Evolutionary conservation across 108 stramenopile species (phyloP).

Genomic region (Fistulifera pelliculosa): DNA sequence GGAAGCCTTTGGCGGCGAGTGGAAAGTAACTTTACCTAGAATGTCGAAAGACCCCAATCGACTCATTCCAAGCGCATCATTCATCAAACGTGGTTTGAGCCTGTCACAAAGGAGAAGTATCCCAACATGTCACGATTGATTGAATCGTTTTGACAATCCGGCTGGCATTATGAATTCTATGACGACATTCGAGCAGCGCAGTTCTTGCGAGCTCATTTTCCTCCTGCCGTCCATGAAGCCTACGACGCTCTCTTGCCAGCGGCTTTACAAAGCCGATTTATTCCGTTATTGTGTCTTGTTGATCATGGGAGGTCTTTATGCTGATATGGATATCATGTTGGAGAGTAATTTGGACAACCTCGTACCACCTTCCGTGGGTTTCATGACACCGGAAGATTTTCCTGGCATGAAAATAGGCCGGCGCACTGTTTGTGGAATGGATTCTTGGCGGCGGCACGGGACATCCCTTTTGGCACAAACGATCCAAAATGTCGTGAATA

Average conservation of each 20-base stretch:
- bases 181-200: conserved; percentile 38
- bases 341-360: conserved; percentile 49
- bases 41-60: conserved; percentile 2
- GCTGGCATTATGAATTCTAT: conserved; percentile 57
- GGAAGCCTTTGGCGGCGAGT: conserved; percentile 5
- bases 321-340: conserved; percentile 58
- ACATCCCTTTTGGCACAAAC: conserved; percentile 42
- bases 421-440: conserved; percentile 54
- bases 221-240: conserved; percentile 48
- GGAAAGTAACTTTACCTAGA: not conserved
- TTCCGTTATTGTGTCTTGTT: conserved; percentile 62
- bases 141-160: conserved; percentile 44
- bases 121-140: conserved; percentile 58
- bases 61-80: conserved; percentile 45
- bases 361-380: conserved; percentile 42
- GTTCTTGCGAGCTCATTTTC: conserved; percentile 47
- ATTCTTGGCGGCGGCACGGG: conserved; percentile 47
- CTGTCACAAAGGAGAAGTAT: conserved; percentile 45
- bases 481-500: conserved; percentile 53
- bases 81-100: conserved; percentile 69
- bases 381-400: conserved; percentile 47
- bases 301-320: conserved; percentile 57
- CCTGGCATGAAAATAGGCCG: conserved; percentile 29
- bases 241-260: conserved; percentile 35
- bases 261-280: conserved; percentile 58